Conservation (phyloP, 2,329 filamentous ascomycete genomes). For the Fusarium aywerte region DNA sequence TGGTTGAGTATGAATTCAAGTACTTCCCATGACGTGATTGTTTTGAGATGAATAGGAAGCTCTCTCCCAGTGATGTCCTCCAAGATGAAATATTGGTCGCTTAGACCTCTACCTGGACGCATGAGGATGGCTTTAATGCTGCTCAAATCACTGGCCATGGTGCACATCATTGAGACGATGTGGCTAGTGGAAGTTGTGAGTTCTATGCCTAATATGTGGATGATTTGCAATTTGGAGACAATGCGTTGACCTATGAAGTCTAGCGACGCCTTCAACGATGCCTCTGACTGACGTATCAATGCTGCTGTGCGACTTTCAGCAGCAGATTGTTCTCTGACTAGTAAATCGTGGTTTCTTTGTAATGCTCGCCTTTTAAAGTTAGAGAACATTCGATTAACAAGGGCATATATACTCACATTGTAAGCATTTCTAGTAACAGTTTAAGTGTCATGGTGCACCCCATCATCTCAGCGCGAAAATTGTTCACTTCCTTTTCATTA, state of each 20-base stretch:
- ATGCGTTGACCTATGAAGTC: not conserved
- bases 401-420: not conserved
- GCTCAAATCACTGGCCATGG: not conserved
- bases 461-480: not conserved
- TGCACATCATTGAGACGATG: not conserved
- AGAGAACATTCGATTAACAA: not conserved
- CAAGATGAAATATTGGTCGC: not conserved
- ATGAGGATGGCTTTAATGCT: not conserved
- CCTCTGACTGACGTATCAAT: not conserved
- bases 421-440: not conserved
- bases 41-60: not conserved
- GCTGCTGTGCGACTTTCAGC: accelerated
- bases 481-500: not conserved
- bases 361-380: not conserved
- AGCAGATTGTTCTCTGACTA: not conserved
- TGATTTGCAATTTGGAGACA: not conserved
- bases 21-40: not conserved
- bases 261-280: not conserved
- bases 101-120: not conserved
- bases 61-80: not conserved
- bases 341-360: not conserved
- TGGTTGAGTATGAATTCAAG: not conserved
- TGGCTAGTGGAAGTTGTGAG: not conserved
- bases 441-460: not conserved
- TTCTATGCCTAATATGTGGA: not conserved